phyloP scores from a whole-genome alignment of 345 rosid genomes.

The Firmiana major region DNA sequence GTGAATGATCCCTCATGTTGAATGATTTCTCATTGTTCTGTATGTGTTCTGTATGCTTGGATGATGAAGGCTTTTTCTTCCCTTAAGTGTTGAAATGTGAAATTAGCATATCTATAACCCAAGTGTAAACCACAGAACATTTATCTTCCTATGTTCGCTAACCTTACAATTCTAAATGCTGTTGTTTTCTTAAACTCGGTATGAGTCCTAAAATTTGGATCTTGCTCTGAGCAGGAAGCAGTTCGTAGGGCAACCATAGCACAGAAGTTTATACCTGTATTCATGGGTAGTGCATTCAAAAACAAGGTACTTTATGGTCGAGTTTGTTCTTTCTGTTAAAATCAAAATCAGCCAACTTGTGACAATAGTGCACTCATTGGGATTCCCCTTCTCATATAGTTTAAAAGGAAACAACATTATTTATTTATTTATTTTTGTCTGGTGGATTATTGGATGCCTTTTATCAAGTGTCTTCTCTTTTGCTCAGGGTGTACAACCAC shows the following conservation, averaged over 20 bases:
- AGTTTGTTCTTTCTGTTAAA: background rate
- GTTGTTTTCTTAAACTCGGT: background rate
- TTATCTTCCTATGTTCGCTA: background rate
- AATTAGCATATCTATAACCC: background rate
- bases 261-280: slow-evolving; percentile 84
- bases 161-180: background rate
- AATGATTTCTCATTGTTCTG: background rate
- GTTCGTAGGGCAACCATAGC: slow-evolving; percentile 91
- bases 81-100: background rate
- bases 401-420: background rate
- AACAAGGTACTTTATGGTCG: slow-evolving; percentile 61
- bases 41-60: background rate
- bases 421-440: background rate
- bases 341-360: background rate
- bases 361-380: background rate
- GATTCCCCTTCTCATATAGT: background rate
- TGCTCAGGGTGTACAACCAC: slow-evolving; percentile 87
- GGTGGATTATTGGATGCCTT: background rate
- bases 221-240: slow-evolving; percentile 58
- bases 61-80: background rate
- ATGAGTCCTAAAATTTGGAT: slow-evolving; percentile 1
- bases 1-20: background rate
- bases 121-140: background rate
- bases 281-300: slow-evolving; percentile 99
- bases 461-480: slow-evolving; percentile 8